A percentile compares a stretch with the other conserved stretches of the same genome.
These are phyloP conservation scores for Coniochaeta sp. DNA, from an alignment of 2,329 filamentous ascomycete genomes.

Conservation along the genomic window DNA sequence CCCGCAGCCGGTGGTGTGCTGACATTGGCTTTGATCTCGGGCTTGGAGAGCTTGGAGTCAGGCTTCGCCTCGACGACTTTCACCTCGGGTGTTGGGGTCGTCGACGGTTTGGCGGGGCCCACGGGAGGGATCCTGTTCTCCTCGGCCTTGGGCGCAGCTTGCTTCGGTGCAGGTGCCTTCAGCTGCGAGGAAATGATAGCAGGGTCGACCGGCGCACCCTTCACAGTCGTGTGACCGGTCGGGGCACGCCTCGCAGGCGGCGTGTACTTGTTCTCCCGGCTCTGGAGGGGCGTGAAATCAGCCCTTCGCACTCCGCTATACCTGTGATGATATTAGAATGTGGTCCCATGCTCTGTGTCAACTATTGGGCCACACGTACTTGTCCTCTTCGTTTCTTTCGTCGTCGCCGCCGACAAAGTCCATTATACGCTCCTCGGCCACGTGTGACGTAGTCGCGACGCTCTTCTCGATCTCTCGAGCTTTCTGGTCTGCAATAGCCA, in stretches of 20 bases:
- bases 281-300: conserved; percentile 61
- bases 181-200: conserved; percentile 88
- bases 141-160: conserved; percentile 26
- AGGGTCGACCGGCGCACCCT: conserved; percentile 73
- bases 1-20: conserved; percentile 17
- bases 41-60: conserved; percentile 19
- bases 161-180: conserved; percentile 37
- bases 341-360: neutral
- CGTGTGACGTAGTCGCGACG: conserved; percentile 66
- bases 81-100: conserved; percentile 13
- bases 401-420: conserved; percentile 56
- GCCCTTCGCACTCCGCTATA: conserved; percentile 87
- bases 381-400: conserved; percentile 85
- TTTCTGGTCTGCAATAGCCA: conserved; percentile 73
- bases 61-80: conserved; percentile 26
- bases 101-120: conserved; percentile 15
- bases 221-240: conserved; percentile 63
- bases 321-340: conserved; percentile 31
- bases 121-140: conserved; percentile 21
- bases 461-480: conserved; percentile 85
- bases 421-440: conserved; percentile 82
- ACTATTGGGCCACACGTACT: conserved; percentile 42
- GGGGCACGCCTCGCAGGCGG: conserved; percentile 83
- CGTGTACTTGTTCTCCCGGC: conserved; percentile 67
- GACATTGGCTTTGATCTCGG: conserved; percentile 10